A percentile compares a stretch with the other conserved stretches of the same genome.
Evolutionary conservation across 2,329 filamentous ascomycete species (phyloP).

Genomic region (Myriosclerotinia scirpicola): DNA sequence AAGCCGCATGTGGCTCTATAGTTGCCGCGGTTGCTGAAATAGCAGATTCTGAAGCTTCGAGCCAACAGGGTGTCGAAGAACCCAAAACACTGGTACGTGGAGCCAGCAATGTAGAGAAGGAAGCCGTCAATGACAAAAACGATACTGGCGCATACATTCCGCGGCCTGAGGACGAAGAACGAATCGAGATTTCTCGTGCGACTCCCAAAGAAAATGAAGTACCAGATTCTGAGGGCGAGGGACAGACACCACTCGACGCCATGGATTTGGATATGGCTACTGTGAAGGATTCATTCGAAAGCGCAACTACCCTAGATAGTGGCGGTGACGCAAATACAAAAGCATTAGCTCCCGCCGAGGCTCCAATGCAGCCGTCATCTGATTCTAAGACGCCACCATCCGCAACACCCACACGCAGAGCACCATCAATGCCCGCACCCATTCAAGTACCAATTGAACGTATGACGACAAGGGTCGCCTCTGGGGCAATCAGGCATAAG

Average conservation of each 20-base stretch:
- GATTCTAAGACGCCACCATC: conserved; percentile 28
- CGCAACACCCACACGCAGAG: conserved; percentile 29
- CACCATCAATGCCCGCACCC: conserved; percentile 35
- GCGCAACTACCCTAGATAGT: conserved; percentile 26
- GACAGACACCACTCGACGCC: conserved; percentile 31
- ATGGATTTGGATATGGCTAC: conserved; percentile 37
- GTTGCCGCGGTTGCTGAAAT: conserved; percentile 35
- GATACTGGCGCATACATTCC: not conserved
- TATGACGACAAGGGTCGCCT: conserved; percentile 68
- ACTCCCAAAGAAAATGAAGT: conserved; percentile 30
- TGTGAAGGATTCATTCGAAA: conserved; percentile 37
- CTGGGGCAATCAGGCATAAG: conserved; percentile 68
- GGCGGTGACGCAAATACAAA: conserved; percentile 2
- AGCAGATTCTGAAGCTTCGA: conserved; percentile 13
- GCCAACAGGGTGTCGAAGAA: conserved; percentile 15
- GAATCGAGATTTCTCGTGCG: conserved; percentile 21
- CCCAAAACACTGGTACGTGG: conserved; percentile 1
- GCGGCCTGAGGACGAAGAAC: conserved; percentile 21
- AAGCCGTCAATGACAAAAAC: not conserved
- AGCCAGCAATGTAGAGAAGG: conserved; percentile 15
- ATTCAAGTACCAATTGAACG: conserved; percentile 46
- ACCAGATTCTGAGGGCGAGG: conserved; percentile 36
- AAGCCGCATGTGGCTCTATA: conserved; percentile 35
- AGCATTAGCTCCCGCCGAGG: not conserved
- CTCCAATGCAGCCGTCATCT: conserved; percentile 12